Evolutionary conservation across 1,139 yeast genomes (phyloP), one percentile per base, ranked within the genome.

Genomic region (Yamadazyma spencermartinsiae): DNA sequence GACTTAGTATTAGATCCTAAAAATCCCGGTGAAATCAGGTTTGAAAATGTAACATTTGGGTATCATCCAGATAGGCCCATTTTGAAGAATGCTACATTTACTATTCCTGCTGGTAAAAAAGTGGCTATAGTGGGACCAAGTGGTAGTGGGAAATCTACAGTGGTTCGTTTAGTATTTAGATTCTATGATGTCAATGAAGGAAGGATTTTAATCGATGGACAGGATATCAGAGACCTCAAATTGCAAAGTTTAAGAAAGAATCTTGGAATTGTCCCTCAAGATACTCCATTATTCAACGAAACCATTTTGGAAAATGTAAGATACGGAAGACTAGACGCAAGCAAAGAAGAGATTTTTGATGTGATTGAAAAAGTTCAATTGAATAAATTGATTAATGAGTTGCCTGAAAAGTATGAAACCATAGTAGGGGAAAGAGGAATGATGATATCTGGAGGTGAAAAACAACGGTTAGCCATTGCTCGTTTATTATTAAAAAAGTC

Each of bases 401-500:
- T 92, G 34, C 98, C 98, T 0, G 86, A 86, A 11, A 97, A 97
- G 1, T 69, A 76, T 32, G 69, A 83, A 26, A 92, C 98, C 0
- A 72, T 86, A 39, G 98, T 92, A n/a, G 99, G 99, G 36, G 99
- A 94, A 61, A 72, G 99, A 51, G 98, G 99, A 16, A 75, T 92
- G 76, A 92, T 92, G 98, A 89, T 92, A 34, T 88, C 97, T 9
- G 98, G 99, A 11, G 99, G 99, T 41, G 98, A 92, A 60, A 90
- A 94, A 58, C 99, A 92, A 61, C 72, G 99, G 46, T 70, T 92
- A 38, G 98, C 98, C 0, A 88, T 92, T 51, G 94, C 97, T 1
- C 72, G 99, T 49, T 79, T 92, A 14, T 63, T 92, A 34, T 66
- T 92, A 50, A 94, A 94, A 62, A 73, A 78, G 45, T 81, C 98